Evolutionary conservation across 768 basidiomycete species (phyloP), one percentile per base, ranked within the genome.

Genomic region (Mycena latifolia): DNA sequence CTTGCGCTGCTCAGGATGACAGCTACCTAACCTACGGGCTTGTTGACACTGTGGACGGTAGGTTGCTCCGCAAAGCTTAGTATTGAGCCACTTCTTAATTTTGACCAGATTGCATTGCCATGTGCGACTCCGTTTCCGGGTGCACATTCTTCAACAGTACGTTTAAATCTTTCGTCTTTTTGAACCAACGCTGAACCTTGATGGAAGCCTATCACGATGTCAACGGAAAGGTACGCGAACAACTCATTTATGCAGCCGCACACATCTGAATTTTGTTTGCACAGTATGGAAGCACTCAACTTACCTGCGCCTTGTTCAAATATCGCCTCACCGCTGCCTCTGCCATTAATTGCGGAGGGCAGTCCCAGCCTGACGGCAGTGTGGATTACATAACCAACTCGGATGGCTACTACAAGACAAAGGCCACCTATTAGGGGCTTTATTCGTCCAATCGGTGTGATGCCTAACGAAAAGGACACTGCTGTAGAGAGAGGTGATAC

Each of bases 21-120:
- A 76, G 75, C 62, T 81, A 76, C 53, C 55, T 77, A 71, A 81
- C 80, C 20, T 81, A 71, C 46, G 77, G 77, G 10, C 73, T 81
- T 10, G 78, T 79, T 18, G 77, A 79, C 51, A 81, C 75, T 10
- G 66, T 78, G 25, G 67, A 41, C n/a, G 77, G 78, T 77, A 66
- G 24, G 65, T 51, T 2, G 35, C 52, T 33, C 2, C 28, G 29
- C 25, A 18, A 11, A 45, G 12, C 33, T 39, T 14, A 37, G 53
- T 55, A n/a, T 28, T 46, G 37, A 12, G 14, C 55, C 33, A 35
- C 7, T 39, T 39, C 37, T 39, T 5, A 39, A 39, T 18, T 18
- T 5, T 39, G 14, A 18, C 3, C 15, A 78, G 78, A 79, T 47
- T 80, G 78, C 64, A 69, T 73, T 65, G 69, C 72, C 12, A 78